Evolutionary conservation across 805 yeast genomes (phyloP).

Genomic region (Metschnikowia proteae): DNA sequence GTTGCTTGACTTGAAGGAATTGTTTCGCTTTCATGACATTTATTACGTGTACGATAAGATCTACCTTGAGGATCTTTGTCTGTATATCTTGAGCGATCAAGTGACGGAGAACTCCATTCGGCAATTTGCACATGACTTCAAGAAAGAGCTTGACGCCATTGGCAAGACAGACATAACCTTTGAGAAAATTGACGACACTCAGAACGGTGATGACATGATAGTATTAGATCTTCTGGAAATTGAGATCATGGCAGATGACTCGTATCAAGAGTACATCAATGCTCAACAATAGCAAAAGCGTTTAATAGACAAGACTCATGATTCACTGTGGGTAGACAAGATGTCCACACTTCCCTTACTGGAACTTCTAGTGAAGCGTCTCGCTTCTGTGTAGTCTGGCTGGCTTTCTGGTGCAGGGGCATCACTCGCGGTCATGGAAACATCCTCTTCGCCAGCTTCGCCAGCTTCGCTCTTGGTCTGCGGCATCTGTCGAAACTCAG

Average conservation of each 20-base stretch:
- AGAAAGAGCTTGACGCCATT: conserved; percentile 37
- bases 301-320: not conserved
- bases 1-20: conserved; percentile 59
- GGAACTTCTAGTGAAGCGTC: not conserved
- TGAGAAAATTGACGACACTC: conserved; percentile 42
- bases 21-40: conserved; percentile 78
- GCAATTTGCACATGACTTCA: conserved; percentile 63
- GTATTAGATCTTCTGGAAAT: conserved; percentile 16
- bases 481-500: not conserved
- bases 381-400: conserved; percentile 1
- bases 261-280: conserved; percentile 7
- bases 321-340: not conserved
- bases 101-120: conserved; percentile 59
- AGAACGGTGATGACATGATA: conserved; percentile 20
- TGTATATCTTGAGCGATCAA: conserved; percentile 64
- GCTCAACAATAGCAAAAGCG: not conserved
- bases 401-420: not conserved
- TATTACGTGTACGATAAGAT: conserved; percentile 81
- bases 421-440: conserved; percentile 17
- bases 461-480: conserved; percentile 5
- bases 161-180: conserved; percentile 49
- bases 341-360: conserved; percentile 2
- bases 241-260: conserved; percentile 18
- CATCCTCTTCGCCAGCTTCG: conserved; percentile 14
- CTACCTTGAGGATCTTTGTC: conserved; percentile 69